Evolutionary conservation across 345 rosid genomes (phyloP).

Genomic region (Eucalyptus coolabah): DNA sequence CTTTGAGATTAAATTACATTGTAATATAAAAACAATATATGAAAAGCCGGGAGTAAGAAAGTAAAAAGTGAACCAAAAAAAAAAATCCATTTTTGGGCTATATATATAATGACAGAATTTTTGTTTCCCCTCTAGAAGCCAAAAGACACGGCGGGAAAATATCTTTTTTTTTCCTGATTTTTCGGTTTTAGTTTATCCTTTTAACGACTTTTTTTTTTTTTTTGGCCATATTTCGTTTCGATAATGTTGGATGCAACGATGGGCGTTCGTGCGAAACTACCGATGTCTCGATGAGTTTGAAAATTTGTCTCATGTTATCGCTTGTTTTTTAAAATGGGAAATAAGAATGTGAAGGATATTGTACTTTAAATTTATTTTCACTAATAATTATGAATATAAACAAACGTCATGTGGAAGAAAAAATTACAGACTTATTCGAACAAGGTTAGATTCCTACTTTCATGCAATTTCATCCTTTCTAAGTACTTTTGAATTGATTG

Average conservation of each 20-base stretch:
- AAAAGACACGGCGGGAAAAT: not conserved
- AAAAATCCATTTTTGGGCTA: not conserved
- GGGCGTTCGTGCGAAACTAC: no score
- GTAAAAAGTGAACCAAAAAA: not conserved
- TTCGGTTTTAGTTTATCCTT: not conserved
- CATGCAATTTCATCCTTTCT: not conserved
- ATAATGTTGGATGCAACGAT: no score
- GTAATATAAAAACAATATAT: not conserved
- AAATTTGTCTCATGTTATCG: not conserved
- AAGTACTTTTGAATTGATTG: not conserved
- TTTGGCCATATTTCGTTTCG: no score
- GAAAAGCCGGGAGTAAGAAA: not conserved
- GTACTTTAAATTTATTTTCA: not conserved
- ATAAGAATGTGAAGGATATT: no score
- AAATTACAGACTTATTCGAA: not conserved
- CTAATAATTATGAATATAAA: not conserved
- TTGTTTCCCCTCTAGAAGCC: not conserved
- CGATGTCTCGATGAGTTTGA: not conserved
- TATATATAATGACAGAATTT: not conserved
- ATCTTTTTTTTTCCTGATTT: rapidly evolving
- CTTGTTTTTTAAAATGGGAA: not conserved
- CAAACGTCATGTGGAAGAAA: not conserved
- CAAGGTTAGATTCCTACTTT: not conserved
- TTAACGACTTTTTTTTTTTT: not conserved
- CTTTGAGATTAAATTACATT: not conserved